Evolutionary conservation across 345 rosid species (phyloP).

Genomic region (Citrus mangshanensis): DNA sequence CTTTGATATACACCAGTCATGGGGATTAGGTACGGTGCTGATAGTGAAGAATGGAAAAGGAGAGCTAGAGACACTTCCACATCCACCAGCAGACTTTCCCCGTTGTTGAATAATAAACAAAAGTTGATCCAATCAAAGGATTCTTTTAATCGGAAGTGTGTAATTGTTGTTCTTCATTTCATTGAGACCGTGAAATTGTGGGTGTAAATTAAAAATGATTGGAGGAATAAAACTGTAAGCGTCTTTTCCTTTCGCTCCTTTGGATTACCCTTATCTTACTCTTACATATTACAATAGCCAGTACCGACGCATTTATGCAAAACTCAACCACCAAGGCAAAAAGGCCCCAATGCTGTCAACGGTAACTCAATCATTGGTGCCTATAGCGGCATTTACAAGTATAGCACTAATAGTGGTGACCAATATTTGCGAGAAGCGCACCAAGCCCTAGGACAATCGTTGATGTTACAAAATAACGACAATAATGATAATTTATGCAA

Average conservation of each 20-base stretch:
- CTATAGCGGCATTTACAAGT: too few relatives aligned
- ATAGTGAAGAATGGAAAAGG: constrained; percentile 71
- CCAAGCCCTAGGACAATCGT: not conserved
- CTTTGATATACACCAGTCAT: constrained; percentile 68
- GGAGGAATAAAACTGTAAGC: constrained; percentile 24
- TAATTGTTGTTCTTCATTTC: constrained; percentile 16
- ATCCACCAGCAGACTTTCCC: constrained; percentile 76
- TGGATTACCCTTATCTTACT: not conserved
- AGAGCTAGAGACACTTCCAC: constrained; percentile 57
- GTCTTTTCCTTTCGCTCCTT: not conserved
- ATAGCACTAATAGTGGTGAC: not conserved
- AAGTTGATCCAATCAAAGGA: constrained; percentile 12
- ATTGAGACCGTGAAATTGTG: constrained; percentile 19
- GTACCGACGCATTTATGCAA: too few relatives aligned
- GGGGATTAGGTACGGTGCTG: constrained; percentile 76
- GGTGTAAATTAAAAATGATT: constrained; percentile 13
- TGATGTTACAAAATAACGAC: not conserved
- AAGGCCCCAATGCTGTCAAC: too few relatives aligned
- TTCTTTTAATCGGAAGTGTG: constrained; percentile 32
- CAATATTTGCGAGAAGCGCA: not conserved
- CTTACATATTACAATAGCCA: too few relatives aligned
- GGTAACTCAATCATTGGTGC: too few relatives aligned
- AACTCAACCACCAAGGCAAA: too few relatives aligned
- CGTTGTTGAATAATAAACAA: constrained; percentile 40
- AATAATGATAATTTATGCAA: too few relatives aligned